These are phyloP conservation scores for Juglanconis oblonga DNA, from an alignment of 2,329 filamentous ascomycete genomes.

Conservation along the genomic window DNA sequence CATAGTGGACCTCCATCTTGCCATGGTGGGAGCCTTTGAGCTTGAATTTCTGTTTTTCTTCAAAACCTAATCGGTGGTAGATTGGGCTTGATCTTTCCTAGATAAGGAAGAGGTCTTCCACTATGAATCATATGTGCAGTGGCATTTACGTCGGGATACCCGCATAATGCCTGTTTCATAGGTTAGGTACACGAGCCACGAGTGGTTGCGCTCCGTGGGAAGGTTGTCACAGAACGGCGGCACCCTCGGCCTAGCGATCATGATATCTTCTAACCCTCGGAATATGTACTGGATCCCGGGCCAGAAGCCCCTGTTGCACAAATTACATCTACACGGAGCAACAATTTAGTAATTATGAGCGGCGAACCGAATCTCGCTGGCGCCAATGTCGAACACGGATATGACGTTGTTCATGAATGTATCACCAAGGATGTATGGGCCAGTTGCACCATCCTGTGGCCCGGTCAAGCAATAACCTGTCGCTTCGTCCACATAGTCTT, in stretches of 20 bases:
- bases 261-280: too few species aligned
- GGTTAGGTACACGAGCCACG: too few species aligned
- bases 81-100: too few species aligned
- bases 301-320: too few species aligned
- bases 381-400: slow-evolving; percentile 12
- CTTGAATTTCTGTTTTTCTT: not conserved
- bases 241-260: too few species aligned
- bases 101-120: too few species aligned
- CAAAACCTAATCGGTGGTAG: not conserved
- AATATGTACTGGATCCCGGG: too few species aligned
- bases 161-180: too few species aligned
- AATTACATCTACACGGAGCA: not conserved
- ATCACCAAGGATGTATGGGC: slow-evolving; percentile 10
- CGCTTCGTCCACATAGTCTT: not conserved
- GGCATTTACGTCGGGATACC: too few species aligned
- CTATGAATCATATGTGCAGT: too few species aligned
- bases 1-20: not conserved
- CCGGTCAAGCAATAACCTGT: slow-evolving; percentile 3
- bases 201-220: too few species aligned
- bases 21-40: not conserved
- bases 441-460: not conserved
- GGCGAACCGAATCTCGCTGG: slow-evolving; percentile 10
- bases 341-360: not conserved
- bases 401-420: slow-evolving; percentile 17
- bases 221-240: too few species aligned